A percentile compares a stretch with the other conserved stretches of the same genome.
Evolutionary conservation across 2,329 filamentous ascomycete species (phyloP).

Genomic region (Shiraia sp.): DNA sequence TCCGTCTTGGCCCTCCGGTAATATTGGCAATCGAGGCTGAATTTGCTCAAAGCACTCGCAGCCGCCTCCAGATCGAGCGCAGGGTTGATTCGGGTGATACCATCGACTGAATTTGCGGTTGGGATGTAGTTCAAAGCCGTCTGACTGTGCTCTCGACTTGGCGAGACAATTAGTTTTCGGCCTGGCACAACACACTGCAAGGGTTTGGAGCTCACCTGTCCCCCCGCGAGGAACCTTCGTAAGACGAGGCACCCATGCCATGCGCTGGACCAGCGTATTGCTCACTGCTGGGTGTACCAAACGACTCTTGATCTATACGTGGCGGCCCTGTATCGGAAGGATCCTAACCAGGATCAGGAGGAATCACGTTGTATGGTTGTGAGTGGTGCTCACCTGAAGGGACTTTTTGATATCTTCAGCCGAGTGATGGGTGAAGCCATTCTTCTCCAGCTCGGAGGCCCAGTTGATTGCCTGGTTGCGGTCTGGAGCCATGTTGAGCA

Average conservation of each 20-base stretch:
- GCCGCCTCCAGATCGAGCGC: constrained; percentile 20
- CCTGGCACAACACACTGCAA: neutral
- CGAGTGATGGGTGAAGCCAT: constrained; percentile 44
- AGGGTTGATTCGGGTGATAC: constrained; percentile 22
- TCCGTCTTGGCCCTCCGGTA: constrained; percentile 39
- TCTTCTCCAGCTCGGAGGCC: constrained; percentile 43
- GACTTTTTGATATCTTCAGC: constrained; percentile 43
- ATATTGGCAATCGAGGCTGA: constrained; percentile 40
- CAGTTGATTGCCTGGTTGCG: constrained; percentile 39
- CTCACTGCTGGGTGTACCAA: constrained; percentile 33
- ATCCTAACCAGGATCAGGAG: constrained; percentile 25
- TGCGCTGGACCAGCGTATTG: constrained; percentile 24
- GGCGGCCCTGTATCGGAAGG: constrained; percentile 22
- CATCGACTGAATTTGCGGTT: constrained; percentile 21
- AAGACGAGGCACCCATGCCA: constrained; percentile 33
- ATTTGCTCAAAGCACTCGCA: constrained; percentile 30
- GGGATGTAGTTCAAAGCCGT: constrained; percentile 30
- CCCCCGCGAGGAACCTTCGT: constrained; percentile 38
- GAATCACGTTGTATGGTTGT: neutral
- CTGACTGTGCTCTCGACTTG: constrained; percentile 39
- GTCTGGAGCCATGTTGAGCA: constrained; percentile 41
- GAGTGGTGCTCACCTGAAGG: constrained; percentile 32
- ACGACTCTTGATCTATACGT: constrained; percentile 28
- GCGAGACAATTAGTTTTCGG: constrained; percentile 20
- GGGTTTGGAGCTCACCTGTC: constrained; percentile 27